phyloP scores from a whole-genome alignment of 345 rosid genomes.

The Raphanus raphanistrum region DNA sequence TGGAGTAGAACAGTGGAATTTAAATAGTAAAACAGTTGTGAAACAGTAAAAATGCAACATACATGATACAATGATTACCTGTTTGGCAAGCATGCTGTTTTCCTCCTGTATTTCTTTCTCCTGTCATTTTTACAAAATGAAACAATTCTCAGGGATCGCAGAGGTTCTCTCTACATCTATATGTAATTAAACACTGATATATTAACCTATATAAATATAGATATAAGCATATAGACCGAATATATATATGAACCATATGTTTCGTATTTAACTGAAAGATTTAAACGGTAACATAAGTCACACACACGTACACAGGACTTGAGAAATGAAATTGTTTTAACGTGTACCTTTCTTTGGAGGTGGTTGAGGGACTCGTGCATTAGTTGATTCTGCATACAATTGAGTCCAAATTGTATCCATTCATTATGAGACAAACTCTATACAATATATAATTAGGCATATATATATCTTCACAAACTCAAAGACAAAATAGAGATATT shows the following conservation, averaged over 20 bases:
- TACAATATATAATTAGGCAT: conserved; percentile 9
- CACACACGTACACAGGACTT: background rate
- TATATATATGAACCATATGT: background rate
- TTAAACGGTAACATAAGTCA: background rate
- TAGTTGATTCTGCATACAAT: conserved; percentile 68
- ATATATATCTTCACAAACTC: background rate
- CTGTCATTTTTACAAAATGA: conserved; percentile 43
- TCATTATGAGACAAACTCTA: background rate
- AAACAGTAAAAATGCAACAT: conserved; percentile 18
- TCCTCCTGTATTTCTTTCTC: conserved; percentile 67
- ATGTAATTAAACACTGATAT: background rate
- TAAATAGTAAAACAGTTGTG: conserved; percentile 26
- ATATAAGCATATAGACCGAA: background rate
- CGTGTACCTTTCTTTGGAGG: conserved; percentile 74
- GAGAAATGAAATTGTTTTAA: background rate
- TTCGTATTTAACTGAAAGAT: background rate
- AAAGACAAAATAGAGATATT: background rate
- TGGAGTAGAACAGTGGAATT: conserved; percentile 28
- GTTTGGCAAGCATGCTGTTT: conserved; percentile 63
- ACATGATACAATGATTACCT: conserved; percentile 56
- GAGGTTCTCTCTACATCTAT: background rate
- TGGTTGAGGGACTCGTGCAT: conserved; percentile 73
- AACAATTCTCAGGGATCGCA: background rate
- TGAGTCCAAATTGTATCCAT: background rate
- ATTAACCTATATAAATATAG: background rate